These are phyloP conservation scores for Enterocytospora artemiae DNA, from an alignment of 371 early-diverging fungal species.

Conservation along the genomic window DNA sequence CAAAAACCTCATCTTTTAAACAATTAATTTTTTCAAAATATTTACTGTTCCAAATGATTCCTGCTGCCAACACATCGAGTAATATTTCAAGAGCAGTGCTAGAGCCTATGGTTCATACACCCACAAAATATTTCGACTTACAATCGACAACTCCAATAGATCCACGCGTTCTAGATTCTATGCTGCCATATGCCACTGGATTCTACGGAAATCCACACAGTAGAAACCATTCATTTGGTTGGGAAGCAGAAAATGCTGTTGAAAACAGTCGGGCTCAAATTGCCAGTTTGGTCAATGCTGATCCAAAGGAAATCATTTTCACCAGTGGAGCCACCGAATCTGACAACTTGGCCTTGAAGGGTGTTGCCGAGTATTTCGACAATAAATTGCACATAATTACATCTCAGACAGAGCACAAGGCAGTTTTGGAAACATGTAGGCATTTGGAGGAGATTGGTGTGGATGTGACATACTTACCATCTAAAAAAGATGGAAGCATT, in stretches of 20 bases:
- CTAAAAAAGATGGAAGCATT: slow-evolving; percentile 72
- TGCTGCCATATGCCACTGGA: slow-evolving; percentile 86
- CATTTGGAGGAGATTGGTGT: slow-evolving; percentile 80
- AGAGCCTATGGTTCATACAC: neutral
- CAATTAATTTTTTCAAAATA: neutral
- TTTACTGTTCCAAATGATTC: neutral
- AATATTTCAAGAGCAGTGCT: neutral
- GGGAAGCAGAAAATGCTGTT: slow-evolving; percentile 87
- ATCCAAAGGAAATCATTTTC: slow-evolving; percentile 91
- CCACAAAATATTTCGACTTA: slow-evolving; percentile 70
- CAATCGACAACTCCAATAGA: slow-evolving; percentile 94
- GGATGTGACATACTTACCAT: slow-evolving; percentile 89
- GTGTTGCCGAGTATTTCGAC: slow-evolving; percentile 79
- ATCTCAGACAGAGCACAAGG: slow-evolving; percentile 95
- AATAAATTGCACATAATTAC: slow-evolving; percentile 76
- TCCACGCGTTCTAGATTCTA: slow-evolving; percentile 85
- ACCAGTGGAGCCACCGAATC: slow-evolving; percentile 98
- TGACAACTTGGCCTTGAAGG: slow-evolving; percentile 87
- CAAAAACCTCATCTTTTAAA: too few species aligned
- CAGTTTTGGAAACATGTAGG: slow-evolving; percentile 93
- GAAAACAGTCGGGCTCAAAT: slow-evolving; percentile 79
- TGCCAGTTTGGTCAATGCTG: slow-evolving; percentile 77
- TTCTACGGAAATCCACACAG: slow-evolving; percentile 94
- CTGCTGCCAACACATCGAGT: neutral
- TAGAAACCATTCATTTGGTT: slow-evolving; percentile 89